Conservation (phyloP, 2,329 filamentous ascomycete genomes). For the Fusarium nygamai region DNA sequence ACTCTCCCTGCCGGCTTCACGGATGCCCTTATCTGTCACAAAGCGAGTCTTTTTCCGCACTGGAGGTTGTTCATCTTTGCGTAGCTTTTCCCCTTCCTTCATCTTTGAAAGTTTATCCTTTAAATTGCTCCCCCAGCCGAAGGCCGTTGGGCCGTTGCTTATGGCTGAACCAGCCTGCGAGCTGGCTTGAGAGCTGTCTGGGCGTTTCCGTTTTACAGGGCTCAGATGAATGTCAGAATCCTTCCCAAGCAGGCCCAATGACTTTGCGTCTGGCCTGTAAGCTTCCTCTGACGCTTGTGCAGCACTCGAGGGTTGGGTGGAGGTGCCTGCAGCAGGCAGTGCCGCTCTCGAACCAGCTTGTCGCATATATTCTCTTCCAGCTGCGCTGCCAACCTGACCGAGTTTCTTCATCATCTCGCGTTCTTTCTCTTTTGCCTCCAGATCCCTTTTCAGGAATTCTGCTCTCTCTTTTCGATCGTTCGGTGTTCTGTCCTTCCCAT, state of each 20-base stretch:
- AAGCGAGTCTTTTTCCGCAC: constrained; percentile 82
- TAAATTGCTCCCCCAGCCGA: constrained; percentile 68
- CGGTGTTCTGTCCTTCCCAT: constrained; percentile 68
- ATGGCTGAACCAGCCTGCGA: constrained; percentile 49
- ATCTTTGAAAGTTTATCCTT: constrained; percentile 67
- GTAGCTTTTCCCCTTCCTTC: constrained; percentile 67
- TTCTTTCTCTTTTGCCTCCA: constrained; percentile 76
- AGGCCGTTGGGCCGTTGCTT: constrained; percentile 43
- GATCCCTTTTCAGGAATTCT: constrained; percentile 71
- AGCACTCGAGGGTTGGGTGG: constrained; percentile 30
- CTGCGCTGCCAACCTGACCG: constrained; percentile 69
- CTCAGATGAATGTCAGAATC: constrained; percentile 64
- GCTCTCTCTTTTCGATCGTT: constrained; percentile 69
- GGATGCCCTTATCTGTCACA: constrained; percentile 79
- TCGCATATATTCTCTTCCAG: constrained; percentile 77
- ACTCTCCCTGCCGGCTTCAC: constrained; percentile 80
- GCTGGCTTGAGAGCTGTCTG: constrained; percentile 52
- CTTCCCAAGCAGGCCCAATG: constrained; percentile 47
- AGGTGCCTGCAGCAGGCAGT: constrained; percentile 15
- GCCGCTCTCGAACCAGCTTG: constrained; percentile 40
- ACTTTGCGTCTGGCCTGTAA: constrained; percentile 54
- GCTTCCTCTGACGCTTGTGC: constrained; percentile 41
- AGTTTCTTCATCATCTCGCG: constrained; percentile 76
- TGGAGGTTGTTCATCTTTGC: constrained; percentile 51
- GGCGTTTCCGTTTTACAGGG: constrained; percentile 70